phyloP scores from a whole-genome alignment of 1,284 basidiomycete species.

The Takashimella koratensis region DNA sequence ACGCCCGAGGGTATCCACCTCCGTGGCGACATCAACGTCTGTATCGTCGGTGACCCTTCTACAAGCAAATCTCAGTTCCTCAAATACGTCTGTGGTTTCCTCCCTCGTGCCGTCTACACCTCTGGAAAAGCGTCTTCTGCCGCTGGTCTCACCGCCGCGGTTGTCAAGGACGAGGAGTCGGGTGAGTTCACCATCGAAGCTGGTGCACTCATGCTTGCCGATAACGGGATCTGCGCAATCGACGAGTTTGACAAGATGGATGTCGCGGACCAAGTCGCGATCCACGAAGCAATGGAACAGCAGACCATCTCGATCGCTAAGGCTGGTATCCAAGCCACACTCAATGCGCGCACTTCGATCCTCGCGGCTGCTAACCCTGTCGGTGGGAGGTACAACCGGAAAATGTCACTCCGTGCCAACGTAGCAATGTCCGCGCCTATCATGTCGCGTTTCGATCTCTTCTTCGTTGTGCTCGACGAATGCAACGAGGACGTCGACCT shows the following conservation, averaged over 20 bases:
- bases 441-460: constrained; percentile 98
- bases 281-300: constrained; percentile 99
- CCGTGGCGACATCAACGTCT: constrained; percentile 97
- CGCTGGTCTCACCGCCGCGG: constrained; percentile 96
- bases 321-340: constrained; percentile 96
- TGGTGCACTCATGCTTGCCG: constrained; percentile 96
- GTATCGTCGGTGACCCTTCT: constrained; percentile 95
- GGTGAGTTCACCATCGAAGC: constrained; percentile 99
- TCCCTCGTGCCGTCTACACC: constrained; percentile 97
- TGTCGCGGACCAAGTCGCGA: constrained; percentile 95
- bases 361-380: constrained; percentile 97
- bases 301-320: constrained; percentile 99
- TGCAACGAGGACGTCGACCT: constrained; percentile 90
- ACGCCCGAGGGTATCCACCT: constrained; percentile 95
- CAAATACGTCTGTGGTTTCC: constrained; percentile 98
- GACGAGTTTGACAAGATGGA: constrained; percentile 99
- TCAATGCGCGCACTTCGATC: constrained; percentile 97
- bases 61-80: constrained; percentile 98
- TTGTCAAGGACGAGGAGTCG: constrained; percentile 97
- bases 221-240: constrained; percentile 99
- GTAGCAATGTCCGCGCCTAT: constrained; percentile 98
- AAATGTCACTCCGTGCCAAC: constrained; percentile 89
- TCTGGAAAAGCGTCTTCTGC: constrained; percentile 98
- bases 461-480: constrained; percentile 98
- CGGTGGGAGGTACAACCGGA: constrained; percentile 93